A percentile compares a stretch with the other conserved stretches of the same genome.
Evolutionary conservation across 2,329 filamentous ascomycete genomes (phyloP).

Genomic region (Nigrospora sphaerica): DNA sequence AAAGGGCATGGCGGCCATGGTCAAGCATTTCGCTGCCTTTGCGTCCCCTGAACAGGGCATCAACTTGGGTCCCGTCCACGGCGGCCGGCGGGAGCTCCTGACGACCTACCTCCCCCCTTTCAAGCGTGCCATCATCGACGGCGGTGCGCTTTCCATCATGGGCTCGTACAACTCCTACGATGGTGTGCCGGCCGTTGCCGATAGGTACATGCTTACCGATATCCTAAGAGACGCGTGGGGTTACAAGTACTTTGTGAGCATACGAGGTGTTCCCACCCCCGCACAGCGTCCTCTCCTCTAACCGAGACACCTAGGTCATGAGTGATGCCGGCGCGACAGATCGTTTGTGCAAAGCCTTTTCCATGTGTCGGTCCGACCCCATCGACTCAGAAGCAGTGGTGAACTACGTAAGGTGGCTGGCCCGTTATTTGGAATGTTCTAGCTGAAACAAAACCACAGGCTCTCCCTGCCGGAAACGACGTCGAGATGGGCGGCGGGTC

Average conservation of each 20-base stretch:
- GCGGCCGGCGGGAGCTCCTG: slow-evolving; percentile 45
- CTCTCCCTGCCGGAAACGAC: slow-evolving; percentile 63
- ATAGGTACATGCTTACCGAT: slow-evolving; percentile 58
- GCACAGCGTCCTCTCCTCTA: background rate
- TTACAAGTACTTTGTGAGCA: slow-evolving; percentile 59
- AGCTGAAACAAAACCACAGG: slow-evolving; percentile 18
- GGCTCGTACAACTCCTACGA: slow-evolving; percentile 70
- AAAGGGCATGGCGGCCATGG: slow-evolving; percentile 57
- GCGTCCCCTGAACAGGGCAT: slow-evolving; percentile 64
- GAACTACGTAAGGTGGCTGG: slow-evolving; percentile 33
- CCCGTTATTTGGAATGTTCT: background rate
- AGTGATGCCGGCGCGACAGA: slow-evolving; percentile 67
- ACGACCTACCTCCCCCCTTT: slow-evolving; percentile 54
- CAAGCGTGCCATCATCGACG: slow-evolving; percentile 65
- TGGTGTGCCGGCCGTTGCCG: slow-evolving; percentile 59
- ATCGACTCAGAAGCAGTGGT: slow-evolving; percentile 62
- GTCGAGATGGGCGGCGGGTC: slow-evolving; percentile 73
- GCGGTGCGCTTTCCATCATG: slow-evolving; percentile 63
- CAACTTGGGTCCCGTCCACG: slow-evolving; percentile 55
- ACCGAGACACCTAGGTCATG: slow-evolving; percentile 28
- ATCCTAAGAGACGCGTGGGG: slow-evolving; percentile 68
- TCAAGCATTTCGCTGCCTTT: slow-evolving; percentile 71
- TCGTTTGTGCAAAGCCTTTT: slow-evolving; percentile 56
- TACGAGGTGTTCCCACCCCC: no score
- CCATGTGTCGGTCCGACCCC: slow-evolving; percentile 51